Conservation (phyloP, 176 grass and related monocot genomes). For the Avena insularis region DNA sequence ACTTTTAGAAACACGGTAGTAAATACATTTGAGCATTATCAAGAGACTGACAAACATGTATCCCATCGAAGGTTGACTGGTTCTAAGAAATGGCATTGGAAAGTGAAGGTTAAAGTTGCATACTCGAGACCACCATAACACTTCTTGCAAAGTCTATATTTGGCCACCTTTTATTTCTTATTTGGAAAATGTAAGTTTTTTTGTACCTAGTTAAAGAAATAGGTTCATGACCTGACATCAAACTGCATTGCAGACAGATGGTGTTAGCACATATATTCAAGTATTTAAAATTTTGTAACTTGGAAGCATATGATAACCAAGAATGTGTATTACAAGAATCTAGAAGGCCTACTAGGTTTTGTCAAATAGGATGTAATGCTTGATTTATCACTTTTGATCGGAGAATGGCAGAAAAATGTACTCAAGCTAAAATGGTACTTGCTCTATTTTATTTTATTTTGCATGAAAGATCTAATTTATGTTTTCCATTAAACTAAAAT, state of each 20-base stretch:
- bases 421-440: not conserved
- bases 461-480: not conserved
- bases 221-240: not conserved
- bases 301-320: not conserved
- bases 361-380: too few relatives aligned
- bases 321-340: not conserved
- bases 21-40: not conserved
- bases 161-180: not conserved
- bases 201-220: not conserved
- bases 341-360: not conserved
- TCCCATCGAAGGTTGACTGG: not conserved
- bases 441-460: not conserved
- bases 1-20: not conserved
- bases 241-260: not conserved
- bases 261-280: not conserved
- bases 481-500: not conserved
- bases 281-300: not conserved
- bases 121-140: not conserved
- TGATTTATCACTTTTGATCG: not conserved
- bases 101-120: too few relatives aligned
- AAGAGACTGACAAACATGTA: not conserved
- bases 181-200: not conserved
- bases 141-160: not conserved
- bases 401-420: not conserved
- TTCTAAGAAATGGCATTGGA: not conserved